phyloP scores from a whole-genome alignment of 352 stramenopile species.

The Pythium aristosporum region DNA sequence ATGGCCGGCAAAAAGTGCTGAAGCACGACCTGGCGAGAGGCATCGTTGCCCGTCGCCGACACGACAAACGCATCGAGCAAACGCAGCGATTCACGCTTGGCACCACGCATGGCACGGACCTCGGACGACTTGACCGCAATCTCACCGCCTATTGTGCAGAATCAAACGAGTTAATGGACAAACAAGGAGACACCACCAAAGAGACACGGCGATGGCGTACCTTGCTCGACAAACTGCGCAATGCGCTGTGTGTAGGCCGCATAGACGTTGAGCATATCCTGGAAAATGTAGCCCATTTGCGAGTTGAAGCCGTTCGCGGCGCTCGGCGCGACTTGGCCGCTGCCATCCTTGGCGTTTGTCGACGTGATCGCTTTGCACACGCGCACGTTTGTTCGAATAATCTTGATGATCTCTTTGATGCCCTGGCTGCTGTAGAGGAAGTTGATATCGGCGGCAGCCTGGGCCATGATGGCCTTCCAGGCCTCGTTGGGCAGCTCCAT shows the following conservation, averaged over 20 bases:
- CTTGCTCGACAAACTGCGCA: conserved; percentile 83
- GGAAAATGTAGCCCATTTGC: conserved; percentile 97
- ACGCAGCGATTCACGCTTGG: conserved; percentile 97
- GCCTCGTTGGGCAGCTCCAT: conserved; percentile 96
- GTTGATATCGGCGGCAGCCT: conserved; percentile 71
- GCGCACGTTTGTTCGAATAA: conserved; percentile 97
- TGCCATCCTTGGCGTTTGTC: conserved; percentile 24
- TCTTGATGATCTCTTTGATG: conserved; percentile 96
- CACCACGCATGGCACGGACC: conserved; percentile 92
- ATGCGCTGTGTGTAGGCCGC: conserved; percentile 98
- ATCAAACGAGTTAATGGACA: neutral
- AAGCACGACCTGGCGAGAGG: conserved; percentile 80
- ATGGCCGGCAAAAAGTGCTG: conserved; percentile 96
- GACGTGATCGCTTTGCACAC: conserved; percentile 91
- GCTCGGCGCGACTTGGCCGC: conserved; percentile 20
- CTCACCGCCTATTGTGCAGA: conserved; percentile 63
- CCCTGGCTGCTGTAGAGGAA: conserved; percentile 74
- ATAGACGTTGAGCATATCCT: conserved; percentile 99
- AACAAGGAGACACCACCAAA: neutral
- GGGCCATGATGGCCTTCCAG: conserved; percentile 86
- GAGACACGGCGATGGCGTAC: conserved; percentile 2
- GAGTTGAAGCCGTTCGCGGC: conserved; percentile 95
- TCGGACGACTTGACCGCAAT: conserved; percentile 94
- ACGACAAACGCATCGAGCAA: conserved; percentile 97
- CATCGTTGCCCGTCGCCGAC: conserved; percentile 65